These are phyloP conservation scores for Entomortierella beljakovae DNA, from an alignment of 192 early-diverging fungal genomes.

Conservation along the genomic window DNA sequence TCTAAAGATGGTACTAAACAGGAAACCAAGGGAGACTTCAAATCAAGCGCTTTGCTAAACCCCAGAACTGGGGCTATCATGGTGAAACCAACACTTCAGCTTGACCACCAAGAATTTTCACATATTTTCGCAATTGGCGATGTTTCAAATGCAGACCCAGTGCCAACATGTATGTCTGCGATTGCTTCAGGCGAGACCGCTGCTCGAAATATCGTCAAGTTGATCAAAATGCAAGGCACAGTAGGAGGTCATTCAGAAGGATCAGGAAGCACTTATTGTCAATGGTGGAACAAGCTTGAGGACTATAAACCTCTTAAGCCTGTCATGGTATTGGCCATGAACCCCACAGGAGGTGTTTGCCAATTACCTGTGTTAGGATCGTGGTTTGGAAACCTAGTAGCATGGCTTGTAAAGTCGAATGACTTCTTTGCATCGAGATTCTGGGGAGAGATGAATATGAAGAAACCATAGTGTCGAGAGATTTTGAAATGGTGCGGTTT, in stretches of 20 bases:
- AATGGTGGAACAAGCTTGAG: conserved; percentile 28
- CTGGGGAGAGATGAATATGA: conserved; percentile 47
- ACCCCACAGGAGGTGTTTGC: conserved; percentile 34
- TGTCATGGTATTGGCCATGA: conserved; percentile 48
- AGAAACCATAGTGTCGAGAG: neutral
- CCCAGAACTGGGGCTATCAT: conserved; percentile 69
- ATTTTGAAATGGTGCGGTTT: neutral
- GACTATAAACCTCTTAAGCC: conserved; percentile 15
- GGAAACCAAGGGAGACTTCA: conserved; percentile 51
- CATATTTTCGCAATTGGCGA: conserved; percentile 86
- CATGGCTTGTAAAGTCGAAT: conserved; percentile 30
- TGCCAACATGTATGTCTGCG: conserved; percentile 47
- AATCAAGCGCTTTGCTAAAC: conserved; percentile 39
- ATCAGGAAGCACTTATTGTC: conserved; percentile 8
- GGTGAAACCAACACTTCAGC: conserved; percentile 76
- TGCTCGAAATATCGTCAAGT: conserved; percentile 32
- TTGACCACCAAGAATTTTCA: conserved; percentile 62
- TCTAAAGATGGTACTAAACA: conserved; percentile 72
- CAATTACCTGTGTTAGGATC: conserved; percentile 39
- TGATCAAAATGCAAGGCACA: conserved; percentile 18
- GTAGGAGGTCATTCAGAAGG: neutral
- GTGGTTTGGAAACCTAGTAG: conserved; percentile 25
- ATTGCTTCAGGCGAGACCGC: conserved; percentile 25
- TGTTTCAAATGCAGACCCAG: conserved; percentile 61
- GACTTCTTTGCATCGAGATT: conserved; percentile 33